Evolutionary conservation across 2,329 filamentous ascomycete species (phyloP).

Genomic region (Colletotrichum cereale): DNA sequence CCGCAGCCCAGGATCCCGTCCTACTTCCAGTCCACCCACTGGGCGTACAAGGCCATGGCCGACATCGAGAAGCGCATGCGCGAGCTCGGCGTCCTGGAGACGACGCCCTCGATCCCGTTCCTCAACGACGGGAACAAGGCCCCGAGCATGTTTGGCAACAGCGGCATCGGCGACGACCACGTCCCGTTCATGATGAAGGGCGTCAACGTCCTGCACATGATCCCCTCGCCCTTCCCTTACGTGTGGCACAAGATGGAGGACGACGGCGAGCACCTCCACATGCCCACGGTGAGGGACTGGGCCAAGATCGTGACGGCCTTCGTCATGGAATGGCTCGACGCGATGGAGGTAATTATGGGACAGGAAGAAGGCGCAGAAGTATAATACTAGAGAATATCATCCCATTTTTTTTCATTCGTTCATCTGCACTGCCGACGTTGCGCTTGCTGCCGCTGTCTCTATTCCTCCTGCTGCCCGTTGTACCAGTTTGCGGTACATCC

Average conservation of each 20-base stretch:
- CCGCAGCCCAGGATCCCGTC: constrained; percentile 73
- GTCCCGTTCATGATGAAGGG: constrained; percentile 81
- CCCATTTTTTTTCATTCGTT: background rate
- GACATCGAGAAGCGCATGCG: constrained; percentile 74
- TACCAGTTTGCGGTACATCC: background rate
- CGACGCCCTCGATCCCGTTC: constrained; percentile 58
- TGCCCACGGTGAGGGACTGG: constrained; percentile 82
- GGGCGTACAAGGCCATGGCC: constrained; percentile 80
- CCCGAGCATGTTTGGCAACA: constrained; percentile 48
- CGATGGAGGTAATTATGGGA: constrained; percentile 62
- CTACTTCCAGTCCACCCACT: constrained; percentile 84
- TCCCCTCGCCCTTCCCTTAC: constrained; percentile 76
- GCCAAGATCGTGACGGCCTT: constrained; percentile 79
- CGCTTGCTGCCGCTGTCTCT: background rate
- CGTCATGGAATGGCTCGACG: constrained; percentile 83
- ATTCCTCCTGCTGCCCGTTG: background rate
- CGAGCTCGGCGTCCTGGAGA: constrained; percentile 64
- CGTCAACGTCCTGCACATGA: constrained; percentile 81
- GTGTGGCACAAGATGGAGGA: constrained; percentile 82
- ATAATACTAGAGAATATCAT: background rate
- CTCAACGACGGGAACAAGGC: constrained; percentile 67
- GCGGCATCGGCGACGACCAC: constrained; percentile 77
- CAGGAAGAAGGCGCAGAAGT: constrained; percentile 39
- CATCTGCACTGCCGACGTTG: background rate
- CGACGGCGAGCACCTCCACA: constrained; percentile 79